Evolutionary conservation across 495 filamentous ascomycete species (phyloP).

Genomic region (Patellaria atrata): DNA sequence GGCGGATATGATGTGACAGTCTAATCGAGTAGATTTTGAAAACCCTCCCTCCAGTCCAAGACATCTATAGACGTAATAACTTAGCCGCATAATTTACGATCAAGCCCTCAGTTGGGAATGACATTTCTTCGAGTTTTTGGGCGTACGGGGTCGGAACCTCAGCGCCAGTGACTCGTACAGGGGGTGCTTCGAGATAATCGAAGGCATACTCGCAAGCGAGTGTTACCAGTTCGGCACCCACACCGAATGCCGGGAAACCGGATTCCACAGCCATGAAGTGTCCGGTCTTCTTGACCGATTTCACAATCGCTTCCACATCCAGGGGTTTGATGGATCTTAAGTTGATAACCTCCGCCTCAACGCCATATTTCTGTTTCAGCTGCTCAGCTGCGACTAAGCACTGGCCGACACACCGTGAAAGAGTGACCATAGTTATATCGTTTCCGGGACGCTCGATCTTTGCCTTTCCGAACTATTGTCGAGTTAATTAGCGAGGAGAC

Average conservation of each 20-base stretch:
- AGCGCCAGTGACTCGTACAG: conserved; percentile 83
- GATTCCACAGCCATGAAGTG: conserved; percentile 85
- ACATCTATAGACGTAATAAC: conserved; percentile 53
- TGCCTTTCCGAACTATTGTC: conserved; percentile 69
- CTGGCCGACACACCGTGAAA: conserved; percentile 92
- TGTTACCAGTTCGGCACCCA: conserved; percentile 81
- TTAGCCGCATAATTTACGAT: conserved; percentile 75
- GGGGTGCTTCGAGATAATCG: conserved; percentile 89
- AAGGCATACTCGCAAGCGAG: conserved; percentile 95
- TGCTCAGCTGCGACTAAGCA: conserved; percentile 73
- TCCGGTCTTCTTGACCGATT: conserved; percentile 96
- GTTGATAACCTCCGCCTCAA: conserved; percentile 96
- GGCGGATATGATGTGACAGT: too few species aligned
- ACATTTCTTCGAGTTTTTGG: conserved; percentile 72
- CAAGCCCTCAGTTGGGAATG: conserved; percentile 73
- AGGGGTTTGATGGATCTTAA: conserved; percentile 92
- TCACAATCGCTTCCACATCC: conserved; percentile 85
- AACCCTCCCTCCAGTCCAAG: too few species aligned
- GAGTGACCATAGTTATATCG: conserved; percentile 86
- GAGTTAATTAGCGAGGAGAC: conserved; percentile 16
- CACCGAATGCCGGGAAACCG: conserved; percentile 88
- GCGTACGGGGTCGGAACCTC: conserved; percentile 95
- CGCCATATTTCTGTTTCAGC: conserved; percentile 88
- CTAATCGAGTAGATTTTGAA: too few species aligned
- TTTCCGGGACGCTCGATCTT: conserved; percentile 95